Percentiles rank a stretch among this genome's conserved stretches.
Evolutionary conservation across 345 rosid species (phyloP).

Genomic region (Fremontodendron californicum): DNA sequence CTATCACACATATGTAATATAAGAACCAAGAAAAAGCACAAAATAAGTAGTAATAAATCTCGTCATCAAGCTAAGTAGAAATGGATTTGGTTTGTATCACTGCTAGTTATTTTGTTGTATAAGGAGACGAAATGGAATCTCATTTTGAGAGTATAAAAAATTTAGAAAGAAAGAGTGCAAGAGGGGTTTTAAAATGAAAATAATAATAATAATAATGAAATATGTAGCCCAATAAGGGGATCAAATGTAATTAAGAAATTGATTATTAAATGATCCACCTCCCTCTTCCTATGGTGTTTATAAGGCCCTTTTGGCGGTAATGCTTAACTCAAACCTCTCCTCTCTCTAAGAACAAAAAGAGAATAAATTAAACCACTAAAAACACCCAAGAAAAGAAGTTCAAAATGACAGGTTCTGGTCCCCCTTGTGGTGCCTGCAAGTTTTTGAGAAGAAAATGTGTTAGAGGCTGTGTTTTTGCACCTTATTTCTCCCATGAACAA

Average conservation of each 20-base stretch:
- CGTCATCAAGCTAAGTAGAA: slow-evolving; percentile 30
- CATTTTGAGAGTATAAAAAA: slow-evolving; percentile 28
- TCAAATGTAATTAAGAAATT: slow-evolving; percentile 48
- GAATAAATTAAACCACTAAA: slow-evolving; percentile 7
- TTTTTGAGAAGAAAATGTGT: slow-evolving; percentile 91
- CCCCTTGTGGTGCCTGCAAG: slow-evolving; percentile 98
- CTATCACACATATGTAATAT: neutral
- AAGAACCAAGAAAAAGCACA: slow-evolving; percentile 4
- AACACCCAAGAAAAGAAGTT: neutral
- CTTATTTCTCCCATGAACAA: slow-evolving; percentile 91
- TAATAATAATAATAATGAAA: slow-evolving; percentile 44
- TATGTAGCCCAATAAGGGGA: slow-evolving; percentile 74
- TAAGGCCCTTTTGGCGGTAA: slow-evolving; percentile 37
- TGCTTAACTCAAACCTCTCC: slow-evolving; percentile 28
- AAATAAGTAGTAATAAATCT: slow-evolving; percentile 18
- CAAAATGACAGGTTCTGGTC: slow-evolving; percentile 64
- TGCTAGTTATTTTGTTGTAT: slow-evolving; percentile 46
- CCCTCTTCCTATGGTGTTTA: slow-evolving; percentile 62
- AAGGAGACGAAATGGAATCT: slow-evolving; percentile 47
- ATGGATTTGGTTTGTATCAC: slow-evolving; percentile 52
- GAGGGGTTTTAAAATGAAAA: slow-evolving; percentile 23
- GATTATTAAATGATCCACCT: slow-evolving; percentile 57
- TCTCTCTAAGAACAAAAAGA: slow-evolving; percentile 14
- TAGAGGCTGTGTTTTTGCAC: slow-evolving; percentile 90
- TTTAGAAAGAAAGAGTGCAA: slow-evolving; percentile 25